A percentile compares a stretch with the other conserved stretches of the same genome.
Evolutionary conservation across 1,284 basidiomycete species (phyloP).

Genomic region (Tetrapyrgos nigripes): DNA sequence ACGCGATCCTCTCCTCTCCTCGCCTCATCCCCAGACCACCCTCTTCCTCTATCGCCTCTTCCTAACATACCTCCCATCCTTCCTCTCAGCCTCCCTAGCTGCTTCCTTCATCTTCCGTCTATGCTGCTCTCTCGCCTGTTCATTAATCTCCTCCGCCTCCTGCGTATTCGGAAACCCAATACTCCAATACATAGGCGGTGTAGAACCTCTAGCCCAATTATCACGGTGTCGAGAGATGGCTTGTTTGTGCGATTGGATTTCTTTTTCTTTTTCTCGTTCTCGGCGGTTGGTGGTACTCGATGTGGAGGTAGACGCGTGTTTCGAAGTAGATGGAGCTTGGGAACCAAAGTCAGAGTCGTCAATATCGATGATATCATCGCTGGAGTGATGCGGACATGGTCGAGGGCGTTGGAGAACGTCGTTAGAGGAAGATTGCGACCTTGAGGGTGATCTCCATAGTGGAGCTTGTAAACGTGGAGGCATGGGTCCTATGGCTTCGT

Average conservation of each 20-base stretch:
- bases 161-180: constrained; percentile 91
- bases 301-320: not conserved
- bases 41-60: not conserved
- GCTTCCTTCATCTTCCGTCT: constrained; percentile 62
- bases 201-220: constrained; percentile 72
- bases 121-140: constrained; percentile 39
- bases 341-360: not conserved
- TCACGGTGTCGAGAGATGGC: constrained; percentile 82
- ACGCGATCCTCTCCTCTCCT: no score
- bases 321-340: not conserved
- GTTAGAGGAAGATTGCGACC: constrained; percentile 35
- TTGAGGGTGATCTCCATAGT: constrained; percentile 70
- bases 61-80: constrained; percentile 42
- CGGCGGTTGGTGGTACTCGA: not conserved
- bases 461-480: constrained; percentile 70
- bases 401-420: not conserved
- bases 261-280: constrained; percentile 26
- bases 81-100: constrained; percentile 63
- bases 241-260: constrained; percentile 68
- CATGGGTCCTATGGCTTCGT: constrained; percentile 74
- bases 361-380: constrained; percentile 12
- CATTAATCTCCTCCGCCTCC: constrained; percentile 16
- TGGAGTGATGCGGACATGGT: constrained; percentile 18
- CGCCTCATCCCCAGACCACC: no score
- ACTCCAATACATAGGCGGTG: constrained; percentile 88